phyloP scores from a whole-genome alignment of 2,329 filamentous ascomycete genomes.

The Claviceps digitariae region DNA sequence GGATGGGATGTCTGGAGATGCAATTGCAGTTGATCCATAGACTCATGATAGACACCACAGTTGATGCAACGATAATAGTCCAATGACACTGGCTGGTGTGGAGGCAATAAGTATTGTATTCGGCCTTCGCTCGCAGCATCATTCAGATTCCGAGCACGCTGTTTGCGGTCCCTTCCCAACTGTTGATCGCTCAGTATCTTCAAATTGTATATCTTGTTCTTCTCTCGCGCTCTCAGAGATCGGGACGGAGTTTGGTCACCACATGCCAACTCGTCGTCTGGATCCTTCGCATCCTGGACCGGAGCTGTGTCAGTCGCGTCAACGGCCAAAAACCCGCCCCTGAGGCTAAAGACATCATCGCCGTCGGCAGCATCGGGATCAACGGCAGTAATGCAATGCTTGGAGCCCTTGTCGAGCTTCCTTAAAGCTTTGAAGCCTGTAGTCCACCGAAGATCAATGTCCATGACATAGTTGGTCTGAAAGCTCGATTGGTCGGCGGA shows the following conservation, averaged over 20 bases:
- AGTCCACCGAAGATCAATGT: conserved; percentile 34
- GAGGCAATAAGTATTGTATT: conserved; percentile 32
- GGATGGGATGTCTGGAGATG: conserved; percentile 34
- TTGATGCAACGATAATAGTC: conserved; percentile 37
- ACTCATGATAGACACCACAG: conserved; percentile 34
- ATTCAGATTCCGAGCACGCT: conserved; percentile 16
- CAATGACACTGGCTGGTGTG: conserved; percentile 30
- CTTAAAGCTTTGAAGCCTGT: conserved; percentile 23
- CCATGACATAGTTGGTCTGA: conserved; percentile 32
- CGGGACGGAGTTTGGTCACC: conserved; percentile 39
- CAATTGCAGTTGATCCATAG: conserved; percentile 32
- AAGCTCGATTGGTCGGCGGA: conserved; percentile 11
- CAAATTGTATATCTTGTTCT: conserved; percentile 43
- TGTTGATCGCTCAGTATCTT: conserved; percentile 45
- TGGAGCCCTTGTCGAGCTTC: conserved; percentile 26
- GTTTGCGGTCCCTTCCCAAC: conserved; percentile 37
- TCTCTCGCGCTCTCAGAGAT: conserved; percentile 32
- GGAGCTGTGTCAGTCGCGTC: conserved; percentile 9
- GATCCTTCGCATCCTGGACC: conserved; percentile 23
- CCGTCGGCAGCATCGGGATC: conserved; percentile 19
- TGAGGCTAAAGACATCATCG: conserved; percentile 12
- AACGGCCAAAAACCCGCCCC: conserved; percentile 8
- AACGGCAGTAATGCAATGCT: conserved; percentile 29
- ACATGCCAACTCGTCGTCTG: conserved; percentile 31
- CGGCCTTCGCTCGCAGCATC: conserved; percentile 23